phyloP scores from a whole-genome alignment of 768 basidiomycete genomes.

The Tricholoma furcatifolium region DNA sequence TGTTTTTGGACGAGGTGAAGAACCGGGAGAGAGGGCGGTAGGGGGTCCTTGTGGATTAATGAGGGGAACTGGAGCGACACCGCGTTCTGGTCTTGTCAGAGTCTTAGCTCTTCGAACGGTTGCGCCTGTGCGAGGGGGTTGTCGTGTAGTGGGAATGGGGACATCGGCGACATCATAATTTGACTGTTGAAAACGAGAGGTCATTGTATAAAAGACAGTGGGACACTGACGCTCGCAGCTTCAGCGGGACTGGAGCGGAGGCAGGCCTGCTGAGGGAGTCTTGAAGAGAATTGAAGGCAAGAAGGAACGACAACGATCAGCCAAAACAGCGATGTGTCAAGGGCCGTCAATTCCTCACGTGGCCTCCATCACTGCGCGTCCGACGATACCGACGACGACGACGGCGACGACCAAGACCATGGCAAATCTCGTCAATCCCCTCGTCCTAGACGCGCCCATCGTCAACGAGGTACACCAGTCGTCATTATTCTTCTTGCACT shows the following conservation, averaged over 20 bases:
- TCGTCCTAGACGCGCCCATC: constrained; percentile 3
- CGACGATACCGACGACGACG: not conserved
- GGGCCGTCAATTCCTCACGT: constrained; percentile 8
- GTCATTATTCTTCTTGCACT: not conserved
- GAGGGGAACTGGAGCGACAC: constrained; percentile 91
- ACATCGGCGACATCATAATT: constrained; percentile 58
- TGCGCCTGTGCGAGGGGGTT: constrained; percentile 49
- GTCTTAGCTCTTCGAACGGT: constrained; percentile 91
- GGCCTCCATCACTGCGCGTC: constrained; percentile 8
- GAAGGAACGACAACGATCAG: constrained; percentile 10
- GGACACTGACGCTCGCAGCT: constrained; percentile 13
- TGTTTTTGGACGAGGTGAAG: constrained; percentile 18
- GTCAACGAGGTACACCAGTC: not conserved
- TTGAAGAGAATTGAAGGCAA: constrained; percentile 6
- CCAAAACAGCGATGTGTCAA: constrained; percentile 9
- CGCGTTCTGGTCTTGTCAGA: constrained; percentile 91
- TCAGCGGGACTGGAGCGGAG: constrained; percentile 20
- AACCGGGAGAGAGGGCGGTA: constrained; percentile 31
- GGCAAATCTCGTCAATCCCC: constrained; percentile 6
- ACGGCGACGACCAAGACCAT: constrained; percentile 2
- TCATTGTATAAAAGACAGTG: constrained; percentile 36
- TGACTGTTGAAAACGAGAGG: constrained; percentile 52
- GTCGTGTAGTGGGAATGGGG: constrained; percentile 64
- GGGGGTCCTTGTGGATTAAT: constrained; percentile 74
- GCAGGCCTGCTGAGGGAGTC: constrained; percentile 22